Evolutionary conservation across 305 asterid species (phyloP), one percentile per base, ranked within the genome.

Genomic region (Solanum hybrid): DNA sequence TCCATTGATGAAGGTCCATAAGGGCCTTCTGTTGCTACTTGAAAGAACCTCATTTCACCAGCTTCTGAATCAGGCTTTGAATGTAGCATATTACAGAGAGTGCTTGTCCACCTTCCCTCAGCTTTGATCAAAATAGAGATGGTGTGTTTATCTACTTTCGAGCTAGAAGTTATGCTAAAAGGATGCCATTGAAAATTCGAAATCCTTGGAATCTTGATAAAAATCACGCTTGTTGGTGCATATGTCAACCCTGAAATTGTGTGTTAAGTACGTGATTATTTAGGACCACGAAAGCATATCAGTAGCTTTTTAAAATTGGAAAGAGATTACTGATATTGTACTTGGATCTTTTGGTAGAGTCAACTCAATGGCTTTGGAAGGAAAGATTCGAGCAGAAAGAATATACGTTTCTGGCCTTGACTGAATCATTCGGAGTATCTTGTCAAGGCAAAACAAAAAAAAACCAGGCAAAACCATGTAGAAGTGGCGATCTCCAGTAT

Each of bases 181-280:
- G 98, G 95, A 88, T 96, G 99, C 98, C 99, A 96, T 85, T 96
- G 96, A 32, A 91, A 88, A 91, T 91, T 92, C 10, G 99, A 96
- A 89, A 96, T 91, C 86, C 93, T 90, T 26, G 99, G 98, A 82
- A 96, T 93, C 93, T 95, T 96, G 92, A 95, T 37, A 73, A 94
- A 95, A 56, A 96, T 87, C 90, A 95, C 90, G 36, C 99, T 95
- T 60, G 96, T 92, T 13, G 98, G 97, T 56, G 92, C 82, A 66
- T 94, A 96, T 79, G 86, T 93, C 92, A 95, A 71, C 84, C 91
- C 99, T 96, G 95, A 92, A 91, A 92, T 51, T 0, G 76, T 20
- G 20, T 85, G 88, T 29, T 76, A 24, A 88, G 82, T 46, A 36
- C 22, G 31, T 51, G 17, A 24, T 82, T 69, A 79, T 31, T 9